These are phyloP conservation scores for Hibiscus syriacus DNA, from an alignment of 345 rosid species.

Conservation along the genomic window DNA sequence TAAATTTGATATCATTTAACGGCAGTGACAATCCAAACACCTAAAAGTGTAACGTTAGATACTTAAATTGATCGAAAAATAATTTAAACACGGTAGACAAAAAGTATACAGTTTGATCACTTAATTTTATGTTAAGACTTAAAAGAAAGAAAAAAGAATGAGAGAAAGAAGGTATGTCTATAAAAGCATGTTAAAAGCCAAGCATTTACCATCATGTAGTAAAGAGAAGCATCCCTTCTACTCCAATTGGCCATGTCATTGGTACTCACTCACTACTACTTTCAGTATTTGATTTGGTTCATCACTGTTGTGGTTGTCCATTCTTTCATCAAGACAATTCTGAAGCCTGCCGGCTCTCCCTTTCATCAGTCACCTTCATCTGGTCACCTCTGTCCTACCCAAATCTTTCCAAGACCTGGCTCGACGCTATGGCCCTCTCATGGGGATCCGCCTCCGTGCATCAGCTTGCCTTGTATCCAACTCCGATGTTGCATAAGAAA, in stretches of 20 bases:
- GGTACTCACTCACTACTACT: slow-evolving; percentile 1
- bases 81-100: too few relatives aligned
- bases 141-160: neutral
- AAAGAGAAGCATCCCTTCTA: neutral
- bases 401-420: slow-evolving; percentile 35
- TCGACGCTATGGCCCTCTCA: slow-evolving; percentile 37
- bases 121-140: too few relatives aligned
- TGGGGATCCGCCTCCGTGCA: slow-evolving; percentile 33
- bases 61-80: too few relatives aligned
- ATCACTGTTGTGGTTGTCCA: slow-evolving; percentile 18
- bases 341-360: slow-evolving; percentile 26
- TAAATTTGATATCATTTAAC: too few relatives aligned
- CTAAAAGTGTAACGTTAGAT: too few relatives aligned
- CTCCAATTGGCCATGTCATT: slow-evolving; percentile 12
- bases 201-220: neutral
- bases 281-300: slow-evolving; percentile 21
- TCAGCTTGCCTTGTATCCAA: slow-evolving; percentile 36
- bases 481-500: slow-evolving; percentile 33
- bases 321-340: slow-evolving; percentile 9
- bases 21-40: too few relatives aligned
- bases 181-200: neutral
- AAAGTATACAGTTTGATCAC: too few relatives aligned
- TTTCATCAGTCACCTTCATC: slow-evolving; percentile 46
- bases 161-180: neutral
- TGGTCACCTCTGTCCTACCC: slow-evolving; percentile 29